Base-by-base conservation (phyloP, 257 asterid genomes). In the Paraleonurus japonicus region DNA sequence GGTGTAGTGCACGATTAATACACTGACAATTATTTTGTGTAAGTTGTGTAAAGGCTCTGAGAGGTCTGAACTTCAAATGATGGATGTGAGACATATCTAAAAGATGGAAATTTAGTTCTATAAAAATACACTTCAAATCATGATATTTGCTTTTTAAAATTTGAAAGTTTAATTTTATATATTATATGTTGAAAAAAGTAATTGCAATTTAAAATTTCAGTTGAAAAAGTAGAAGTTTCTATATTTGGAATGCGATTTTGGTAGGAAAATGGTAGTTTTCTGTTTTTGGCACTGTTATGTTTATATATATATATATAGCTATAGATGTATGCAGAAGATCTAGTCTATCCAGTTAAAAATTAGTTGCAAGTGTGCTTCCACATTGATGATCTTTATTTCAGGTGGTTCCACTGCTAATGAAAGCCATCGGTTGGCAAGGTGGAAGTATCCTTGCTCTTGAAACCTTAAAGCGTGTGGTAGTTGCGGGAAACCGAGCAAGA, bases 401-500 rank as follows among this genome's bases (percentile, higher is more conserved):
- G 99, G 97, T 94, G 51, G 99, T 94, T 75, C 99, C 97, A 65
- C 97, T 89, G 70, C 78, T 94, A 72, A 91, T 94, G 99, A 94
- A 94, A 85, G 99, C 99, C 35, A 91, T 94, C 74, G 97, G 97
- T 61, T 94, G 99, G 99, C 97, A 89, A 85, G 95, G 99, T 75
- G 97, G 97, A 83, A 89, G 97, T 85, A 91, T 94, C 81, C 89
- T 91, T 70, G 99, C 99, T 53, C 97, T 94, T 81, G 99, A 94
- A 87, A 94, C 99, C 73, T 79, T 94, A 67, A 94, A 94, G 82
- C 96, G 99, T 58, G 95, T 94, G 11, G 97, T 94, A 45, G 96
- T 79, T 83, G 97, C 99, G 5, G 97, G 99, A 72, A 94, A 91
- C 81, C 85, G 99, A 67, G 97, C 97, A 66, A 88, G 99, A 79